Evolutionary conservation across 2,329 filamentous ascomycete species (phyloP), one percentile per base, ranked within the genome.

Genomic region (Macroventuria anomochaeta): DNA sequence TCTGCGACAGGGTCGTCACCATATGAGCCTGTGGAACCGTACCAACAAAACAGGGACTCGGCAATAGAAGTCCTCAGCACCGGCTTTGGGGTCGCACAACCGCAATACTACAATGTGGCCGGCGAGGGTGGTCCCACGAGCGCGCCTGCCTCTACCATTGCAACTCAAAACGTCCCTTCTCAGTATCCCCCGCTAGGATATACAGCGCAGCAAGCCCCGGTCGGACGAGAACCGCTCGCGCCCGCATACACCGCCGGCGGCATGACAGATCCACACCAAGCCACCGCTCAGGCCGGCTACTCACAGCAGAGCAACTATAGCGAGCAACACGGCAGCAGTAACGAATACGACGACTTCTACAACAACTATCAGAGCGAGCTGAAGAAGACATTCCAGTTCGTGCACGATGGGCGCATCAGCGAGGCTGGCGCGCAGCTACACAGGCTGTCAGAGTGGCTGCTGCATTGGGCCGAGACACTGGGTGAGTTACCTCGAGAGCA

Each of bases 11-110:
- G 77, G 74, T 85, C 79, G 81, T 88, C 77, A 56, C 76, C 81
- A 64, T 96, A 96, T 79, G 89, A 93, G 75, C 79, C 85, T 70
- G 85, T 87, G 72, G 83, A 87, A 77, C 88, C 88, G 71, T 96
- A 91, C 79, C 83, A 87, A 79, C 89, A 91, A 71, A 84, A 88
- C 57, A 69, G 70, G 57, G 69, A 72, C 77, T 85, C 88, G 81
- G 85, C 84, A 57, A 85, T 95, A 77, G 89, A 91, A 73, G 89
- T 91, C 77, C 82, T 93, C 74, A 79, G 86, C 71, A 86, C 77
- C 70, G 82, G 83, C 72, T 85, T 91, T 75, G 82, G 84, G 57
- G 82, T 88, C 71, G 82, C 88, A 78, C 88, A 89, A 71, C 85
- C 67, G 54, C 70, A 71, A 66, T 73, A 88, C 70, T 96, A 95